Conservation (phyloP, 768 basidiomycete genomes). For the Macrolepiota fuliginosa region DNA sequence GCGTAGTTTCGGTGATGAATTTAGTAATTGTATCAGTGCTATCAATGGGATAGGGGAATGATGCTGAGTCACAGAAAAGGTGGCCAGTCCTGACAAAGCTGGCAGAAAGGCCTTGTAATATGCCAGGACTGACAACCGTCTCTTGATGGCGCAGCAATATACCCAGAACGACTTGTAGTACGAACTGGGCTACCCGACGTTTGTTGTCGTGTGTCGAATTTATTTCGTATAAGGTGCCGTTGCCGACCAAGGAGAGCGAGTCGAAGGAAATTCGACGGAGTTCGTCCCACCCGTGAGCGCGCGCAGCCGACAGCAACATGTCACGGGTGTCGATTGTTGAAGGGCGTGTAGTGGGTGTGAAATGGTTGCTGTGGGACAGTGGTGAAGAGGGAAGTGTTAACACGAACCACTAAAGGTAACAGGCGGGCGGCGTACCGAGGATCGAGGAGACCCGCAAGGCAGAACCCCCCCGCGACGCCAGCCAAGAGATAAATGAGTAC, state of each 20-base stretch:
- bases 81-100: neutral
- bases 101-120: neutral
- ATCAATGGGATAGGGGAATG: neutral
- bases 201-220: neutral
- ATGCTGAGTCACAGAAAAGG: neutral
- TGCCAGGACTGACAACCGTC: neutral
- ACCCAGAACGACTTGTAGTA: neutral
- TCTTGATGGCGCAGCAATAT: neutral
- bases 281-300: neutral
- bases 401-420: too few relatives aligned
- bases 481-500: too few relatives aligned
- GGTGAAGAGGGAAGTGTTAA: neutral
- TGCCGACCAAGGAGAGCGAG: neutral
- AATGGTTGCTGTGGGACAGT: neutral
- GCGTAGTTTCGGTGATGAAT: neutral
- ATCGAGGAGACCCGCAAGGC: too few relatives aligned
- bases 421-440: too few relatives aligned
- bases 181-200: neutral
- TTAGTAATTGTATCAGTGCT: neutral
- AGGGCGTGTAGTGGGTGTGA: neutral
- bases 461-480: too few relatives aligned
- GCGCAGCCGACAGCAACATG: neutral
- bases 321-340: neutral
- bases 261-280: neutral
- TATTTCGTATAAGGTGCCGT: neutral